Percentiles rank a stretch among this genome's conserved stretches.
These are phyloP conservation scores for Pouteria campechiana DNA, from an alignment of 179 eudicot species.

Conservation along the genomic window DNA sequence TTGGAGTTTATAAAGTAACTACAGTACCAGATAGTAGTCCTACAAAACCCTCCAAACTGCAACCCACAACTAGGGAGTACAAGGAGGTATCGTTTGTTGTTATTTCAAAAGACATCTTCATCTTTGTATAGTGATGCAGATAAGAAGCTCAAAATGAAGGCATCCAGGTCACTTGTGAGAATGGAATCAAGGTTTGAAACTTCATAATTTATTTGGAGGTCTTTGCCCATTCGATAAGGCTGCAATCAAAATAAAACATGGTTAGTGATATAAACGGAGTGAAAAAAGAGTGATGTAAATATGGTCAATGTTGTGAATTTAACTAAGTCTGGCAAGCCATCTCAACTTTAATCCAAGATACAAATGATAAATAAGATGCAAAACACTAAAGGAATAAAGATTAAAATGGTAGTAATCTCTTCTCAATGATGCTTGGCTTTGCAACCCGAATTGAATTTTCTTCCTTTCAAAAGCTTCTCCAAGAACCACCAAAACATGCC, in stretches of 20 bases:
- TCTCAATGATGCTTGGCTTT: no score
- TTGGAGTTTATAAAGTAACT: background rate
- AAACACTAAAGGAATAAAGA: no score
- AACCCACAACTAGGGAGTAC: background rate
- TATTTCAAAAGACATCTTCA: slow-evolving; percentile 13
- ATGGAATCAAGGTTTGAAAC: slow-evolving; percentile 93
- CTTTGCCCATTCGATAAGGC: slow-evolving; percentile 99
- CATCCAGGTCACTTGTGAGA: slow-evolving; percentile 91
- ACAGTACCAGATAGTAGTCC: no score
- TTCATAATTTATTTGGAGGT: slow-evolving; percentile 80
- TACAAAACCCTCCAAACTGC: no score
- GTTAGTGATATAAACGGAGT: background rate
- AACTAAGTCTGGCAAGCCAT: slow-evolving; percentile 90
- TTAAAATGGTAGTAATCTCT: no score
- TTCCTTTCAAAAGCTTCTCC: no score
- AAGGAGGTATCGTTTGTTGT: background rate
- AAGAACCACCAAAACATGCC: no score
- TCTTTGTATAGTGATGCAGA: slow-evolving; percentile 69
- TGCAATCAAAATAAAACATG: slow-evolving; percentile 17
- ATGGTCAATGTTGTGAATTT: slow-evolving; percentile 81
- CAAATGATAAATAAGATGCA: no score
- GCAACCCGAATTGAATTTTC: no score
- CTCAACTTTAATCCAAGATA: no score
- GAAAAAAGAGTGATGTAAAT: slow-evolving; percentile 2
- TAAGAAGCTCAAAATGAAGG: slow-evolving; percentile 67